Percentiles rank a stretch among this genome's conserved stretches.
Evolutionary conservation across 345 rosid species (phyloP).

Genomic region (Eucalyptus erythrocorys): DNA sequence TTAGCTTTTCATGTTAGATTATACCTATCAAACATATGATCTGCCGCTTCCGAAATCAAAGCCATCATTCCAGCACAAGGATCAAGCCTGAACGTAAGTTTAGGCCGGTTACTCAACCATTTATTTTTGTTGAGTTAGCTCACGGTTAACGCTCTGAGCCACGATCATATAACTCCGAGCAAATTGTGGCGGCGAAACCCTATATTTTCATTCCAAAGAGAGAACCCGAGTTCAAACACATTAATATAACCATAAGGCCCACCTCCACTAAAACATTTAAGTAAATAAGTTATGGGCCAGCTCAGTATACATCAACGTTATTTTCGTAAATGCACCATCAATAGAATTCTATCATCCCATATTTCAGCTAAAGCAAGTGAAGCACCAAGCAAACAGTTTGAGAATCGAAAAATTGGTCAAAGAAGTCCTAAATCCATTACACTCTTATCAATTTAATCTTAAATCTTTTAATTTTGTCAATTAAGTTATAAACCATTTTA

Average conservation of each 20-base stretch:
- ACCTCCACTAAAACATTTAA: not conserved
- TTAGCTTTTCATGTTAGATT: not conserved
- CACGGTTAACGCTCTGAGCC: not conserved
- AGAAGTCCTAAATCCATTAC: not conserved
- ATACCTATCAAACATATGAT: not conserved
- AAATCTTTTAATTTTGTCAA: no score
- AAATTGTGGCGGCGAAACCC: not conserved
- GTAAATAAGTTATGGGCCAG: not conserved
- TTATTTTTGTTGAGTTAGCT: not conserved
- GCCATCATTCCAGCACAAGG: not conserved
- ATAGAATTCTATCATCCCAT: not conserved
- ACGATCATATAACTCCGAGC: not conserved
- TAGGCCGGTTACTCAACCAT: not conserved
- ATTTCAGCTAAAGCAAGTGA: not conserved
- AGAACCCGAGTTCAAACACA: not conserved
- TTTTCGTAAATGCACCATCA: not conserved
- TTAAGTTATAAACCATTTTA: no score
- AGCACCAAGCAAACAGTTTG: not conserved
- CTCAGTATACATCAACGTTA: not conserved
- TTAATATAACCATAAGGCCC: not conserved
- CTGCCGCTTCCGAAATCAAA: not conserved
- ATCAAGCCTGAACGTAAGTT: not conserved
- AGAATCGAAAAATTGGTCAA: not conserved
- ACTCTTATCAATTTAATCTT: not conserved
- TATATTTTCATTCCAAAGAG: not conserved